Conservation (phyloP, 176 grass and related monocot species). For the Triticum monococcum region DNA sequence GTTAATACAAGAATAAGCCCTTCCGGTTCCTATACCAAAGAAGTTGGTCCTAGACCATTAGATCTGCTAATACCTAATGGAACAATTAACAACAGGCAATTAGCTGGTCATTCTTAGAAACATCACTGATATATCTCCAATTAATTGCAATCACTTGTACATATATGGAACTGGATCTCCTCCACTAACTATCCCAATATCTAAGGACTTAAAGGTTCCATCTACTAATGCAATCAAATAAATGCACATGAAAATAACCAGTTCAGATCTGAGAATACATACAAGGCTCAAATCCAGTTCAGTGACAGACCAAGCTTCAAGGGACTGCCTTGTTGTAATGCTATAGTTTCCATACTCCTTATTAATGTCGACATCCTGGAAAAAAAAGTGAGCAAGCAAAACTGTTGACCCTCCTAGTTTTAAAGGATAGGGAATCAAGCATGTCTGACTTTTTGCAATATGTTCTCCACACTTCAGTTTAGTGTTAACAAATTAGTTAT, state of each 20-base stretch:
- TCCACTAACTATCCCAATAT: not conserved
- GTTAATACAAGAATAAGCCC: not conserved
- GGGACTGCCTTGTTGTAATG: slow-evolving; percentile 71
- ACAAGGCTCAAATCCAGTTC: slow-evolving; percentile 87
- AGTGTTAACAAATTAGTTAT: not conserved
- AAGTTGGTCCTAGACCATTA: not conserved
- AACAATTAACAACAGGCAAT: not conserved
- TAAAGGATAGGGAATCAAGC: not conserved
- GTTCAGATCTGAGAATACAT: slow-evolving; percentile 31
- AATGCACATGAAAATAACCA: slow-evolving; percentile 15
- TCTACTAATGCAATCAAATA: not conserved
- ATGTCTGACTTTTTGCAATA: slow-evolving; percentile 19
- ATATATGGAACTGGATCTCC: slow-evolving; percentile 14
- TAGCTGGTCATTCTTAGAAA: slow-evolving; percentile 9
- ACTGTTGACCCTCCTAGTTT: not conserved
- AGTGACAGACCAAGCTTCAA: slow-evolving; percentile 78
- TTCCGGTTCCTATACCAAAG: not conserved
- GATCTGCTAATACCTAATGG: slow-evolving; percentile 17
- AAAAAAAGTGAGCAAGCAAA: slow-evolving; percentile 32
- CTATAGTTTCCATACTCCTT: slow-evolving; percentile 73
- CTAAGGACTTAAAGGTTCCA: not conserved
- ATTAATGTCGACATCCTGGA: slow-evolving; percentile 67
- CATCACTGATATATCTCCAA: not conserved
- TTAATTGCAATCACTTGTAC: not conserved
- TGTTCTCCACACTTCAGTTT: not conserved